Percentiles rank a stretch among this genome's conserved stretches.
Conservation (phyloP, 495 filamentous ascomycete species). For the Tuber borchii region DNA sequence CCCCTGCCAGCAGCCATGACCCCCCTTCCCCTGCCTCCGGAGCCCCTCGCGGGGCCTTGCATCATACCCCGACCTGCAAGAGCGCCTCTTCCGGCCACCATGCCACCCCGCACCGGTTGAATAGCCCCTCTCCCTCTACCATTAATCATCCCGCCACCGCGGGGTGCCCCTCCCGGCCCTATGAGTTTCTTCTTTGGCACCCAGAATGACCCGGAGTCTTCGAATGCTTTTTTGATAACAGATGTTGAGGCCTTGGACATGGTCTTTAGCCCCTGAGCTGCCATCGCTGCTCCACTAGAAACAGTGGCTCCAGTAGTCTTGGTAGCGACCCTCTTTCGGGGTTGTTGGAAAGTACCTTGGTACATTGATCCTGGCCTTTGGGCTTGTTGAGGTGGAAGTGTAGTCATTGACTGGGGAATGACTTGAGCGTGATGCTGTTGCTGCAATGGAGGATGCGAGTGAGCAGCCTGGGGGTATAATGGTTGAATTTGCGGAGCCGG, state of each 20-base stretch:
- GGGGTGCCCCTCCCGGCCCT: conserved; percentile 1
- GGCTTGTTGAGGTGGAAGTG: background rate
- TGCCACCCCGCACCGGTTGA: conserved; percentile 1
- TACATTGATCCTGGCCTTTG: background rate
- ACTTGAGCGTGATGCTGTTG: background rate
- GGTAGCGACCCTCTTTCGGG: background rate
- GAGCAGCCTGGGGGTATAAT: background rate
- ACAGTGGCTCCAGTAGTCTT: conserved; percentile 7
- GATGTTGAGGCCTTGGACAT: conserved; percentile 18
- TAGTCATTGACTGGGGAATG: background rate
- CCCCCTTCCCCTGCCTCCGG: background rate
- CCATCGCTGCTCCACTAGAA: conserved; percentile 16
- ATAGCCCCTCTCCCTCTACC: background rate
- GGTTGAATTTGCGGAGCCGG: background rate
- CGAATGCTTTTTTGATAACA: conserved; percentile 21
- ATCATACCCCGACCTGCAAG: background rate
- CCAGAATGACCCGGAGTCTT: conserved; percentile 18
- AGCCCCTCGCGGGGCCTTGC: background rate
- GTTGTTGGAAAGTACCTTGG: background rate
- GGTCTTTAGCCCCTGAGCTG: conserved; percentile 14
- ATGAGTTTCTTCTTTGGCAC: conserved; percentile 20
- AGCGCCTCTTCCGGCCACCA: background rate
- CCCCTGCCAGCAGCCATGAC: conserved; percentile 1
- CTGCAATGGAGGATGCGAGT: background rate
- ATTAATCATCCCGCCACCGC: background rate